Percentiles rank a stretch among this genome's conserved stretches.
phyloP scores from a whole-genome alignment of 257 asterid species.

The Solanum dulcamara region DNA sequence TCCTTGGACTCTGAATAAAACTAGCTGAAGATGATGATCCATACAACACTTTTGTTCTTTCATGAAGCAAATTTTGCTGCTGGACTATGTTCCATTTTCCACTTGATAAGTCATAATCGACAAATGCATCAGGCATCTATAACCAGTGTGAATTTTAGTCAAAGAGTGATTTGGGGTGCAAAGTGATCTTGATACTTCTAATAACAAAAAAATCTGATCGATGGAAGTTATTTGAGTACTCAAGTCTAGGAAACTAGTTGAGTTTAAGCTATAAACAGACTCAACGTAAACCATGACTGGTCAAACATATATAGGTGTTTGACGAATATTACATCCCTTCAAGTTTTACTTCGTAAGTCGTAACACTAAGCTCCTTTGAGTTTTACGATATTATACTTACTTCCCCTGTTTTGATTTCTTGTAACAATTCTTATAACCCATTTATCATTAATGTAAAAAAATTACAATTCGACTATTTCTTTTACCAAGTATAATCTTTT shows the following conservation, averaged over 20 bases:
- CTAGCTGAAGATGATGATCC: slow-evolving; percentile 49
- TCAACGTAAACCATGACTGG: background rate
- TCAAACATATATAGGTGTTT: background rate
- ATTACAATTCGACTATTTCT: too few species aligned
- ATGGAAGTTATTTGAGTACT: background rate
- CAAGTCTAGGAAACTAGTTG: background rate
- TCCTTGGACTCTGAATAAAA: slow-evolving; percentile 21
- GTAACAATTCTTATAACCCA: too few species aligned
- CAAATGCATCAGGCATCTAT: slow-evolving; percentile 97
- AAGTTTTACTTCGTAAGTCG: too few species aligned
- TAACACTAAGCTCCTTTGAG: too few species aligned
- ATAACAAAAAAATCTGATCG: background rate
- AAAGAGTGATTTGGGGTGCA: background rate
- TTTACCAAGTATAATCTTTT: too few species aligned
- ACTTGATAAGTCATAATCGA: slow-evolving; percentile 65
- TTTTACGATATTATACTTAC: too few species aligned
- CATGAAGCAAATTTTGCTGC: slow-evolving; percentile 79
- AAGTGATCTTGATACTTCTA: background rate
- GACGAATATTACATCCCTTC: background rate
- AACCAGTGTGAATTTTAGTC: background rate
- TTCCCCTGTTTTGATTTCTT: too few species aligned
- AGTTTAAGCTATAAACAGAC: background rate
- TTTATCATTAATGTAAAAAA: too few species aligned
- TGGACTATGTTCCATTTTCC: slow-evolving; percentile 79
- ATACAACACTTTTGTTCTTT: slow-evolving; percentile 67